Evolutionary conservation across 140 eudicot genomes (phyloP).

Genomic region (Cichorium intybus): DNA sequence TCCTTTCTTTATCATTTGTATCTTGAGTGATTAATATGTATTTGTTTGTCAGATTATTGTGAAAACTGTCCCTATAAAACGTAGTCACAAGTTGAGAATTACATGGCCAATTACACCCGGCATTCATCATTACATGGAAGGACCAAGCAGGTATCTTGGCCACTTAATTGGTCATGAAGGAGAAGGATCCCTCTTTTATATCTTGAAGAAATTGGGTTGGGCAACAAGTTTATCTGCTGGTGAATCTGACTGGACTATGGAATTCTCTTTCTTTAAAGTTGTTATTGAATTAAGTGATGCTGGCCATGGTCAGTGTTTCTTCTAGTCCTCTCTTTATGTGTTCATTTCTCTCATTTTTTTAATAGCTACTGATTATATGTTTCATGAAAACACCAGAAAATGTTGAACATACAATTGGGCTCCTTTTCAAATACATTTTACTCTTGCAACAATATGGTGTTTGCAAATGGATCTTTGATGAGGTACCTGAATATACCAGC

Average conservation of each 20-base stretch:
- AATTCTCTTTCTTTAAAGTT: conserved; percentile 79
- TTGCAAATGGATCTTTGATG: conserved; percentile 90
- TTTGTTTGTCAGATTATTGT: too few relatives aligned
- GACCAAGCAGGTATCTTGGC: too few relatives aligned
- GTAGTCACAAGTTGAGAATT: too few relatives aligned
- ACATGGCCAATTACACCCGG: too few relatives aligned
- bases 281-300: too few relatives aligned
- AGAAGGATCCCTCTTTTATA: conserved; percentile 77
- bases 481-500: conserved; percentile 39
- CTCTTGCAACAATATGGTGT: conserved; percentile 82
- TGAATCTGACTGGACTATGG: conserved; percentile 71
- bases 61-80: too few relatives aligned
- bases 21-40: background rate
- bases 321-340: too few relatives aligned
- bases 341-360: background rate
- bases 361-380: conserved; percentile 11
- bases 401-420: conserved; percentile 74
- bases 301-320: too few relatives aligned
- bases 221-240: conserved; percentile 91
- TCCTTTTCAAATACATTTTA: conserved; percentile 71
- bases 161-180: too few relatives aligned
- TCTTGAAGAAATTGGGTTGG: conserved; percentile 91
- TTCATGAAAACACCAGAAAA: conserved; percentile 49
- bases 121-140: too few relatives aligned
- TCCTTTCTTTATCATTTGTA: too few relatives aligned